Conservation (phyloP, 768 basidiomycete genomes). For the Pleurotus sapidus region DNA sequence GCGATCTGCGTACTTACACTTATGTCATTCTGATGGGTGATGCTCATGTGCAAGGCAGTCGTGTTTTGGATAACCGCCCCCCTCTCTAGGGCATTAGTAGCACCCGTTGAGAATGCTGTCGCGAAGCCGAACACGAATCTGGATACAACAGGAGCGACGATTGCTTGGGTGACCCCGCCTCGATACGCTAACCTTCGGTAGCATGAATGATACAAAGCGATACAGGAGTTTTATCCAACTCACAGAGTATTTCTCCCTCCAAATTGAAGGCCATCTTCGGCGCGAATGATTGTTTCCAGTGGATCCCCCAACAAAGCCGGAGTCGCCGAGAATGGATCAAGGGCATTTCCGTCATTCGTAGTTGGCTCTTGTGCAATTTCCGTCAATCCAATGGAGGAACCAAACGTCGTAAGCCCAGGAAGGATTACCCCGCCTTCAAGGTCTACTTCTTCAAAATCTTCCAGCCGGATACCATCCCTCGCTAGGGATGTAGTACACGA, state of each 20-base stretch:
- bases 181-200: slow-evolving; percentile 64
- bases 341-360: slow-evolving; percentile 63
- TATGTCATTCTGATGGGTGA: slow-evolving; percentile 30
- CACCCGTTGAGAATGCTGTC: slow-evolving; percentile 57
- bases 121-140: slow-evolving; percentile 66
- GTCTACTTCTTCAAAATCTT: slow-evolving; percentile 34
- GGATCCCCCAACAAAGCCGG: slow-evolving; percentile 41
- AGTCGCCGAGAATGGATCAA: slow-evolving; percentile 42
- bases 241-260: slow-evolving; percentile 48
- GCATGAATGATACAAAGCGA: background rate
- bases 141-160: slow-evolving; percentile 53
- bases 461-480: background rate
- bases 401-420: slow-evolving; percentile 65
- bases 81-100: slow-evolving; percentile 51
- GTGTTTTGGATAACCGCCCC: slow-evolving; percentile 67
- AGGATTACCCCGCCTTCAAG: slow-evolving; percentile 61
- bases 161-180: slow-evolving; percentile 67
- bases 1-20: slow-evolving; percentile 68
- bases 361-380: slow-evolving; percentile 66
- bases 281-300: slow-evolving; percentile 46
- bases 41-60: slow-evolving; percentile 61
- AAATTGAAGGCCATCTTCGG: slow-evolving; percentile 63
- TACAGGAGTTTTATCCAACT: slow-evolving; percentile 21
- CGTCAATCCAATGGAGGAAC: slow-evolving; percentile 59
- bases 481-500: too few relatives aligned